Evolutionary conservation across 2,329 filamentous ascomycete genomes (phyloP).

Genomic region (Cordyceps cicadae): DNA sequence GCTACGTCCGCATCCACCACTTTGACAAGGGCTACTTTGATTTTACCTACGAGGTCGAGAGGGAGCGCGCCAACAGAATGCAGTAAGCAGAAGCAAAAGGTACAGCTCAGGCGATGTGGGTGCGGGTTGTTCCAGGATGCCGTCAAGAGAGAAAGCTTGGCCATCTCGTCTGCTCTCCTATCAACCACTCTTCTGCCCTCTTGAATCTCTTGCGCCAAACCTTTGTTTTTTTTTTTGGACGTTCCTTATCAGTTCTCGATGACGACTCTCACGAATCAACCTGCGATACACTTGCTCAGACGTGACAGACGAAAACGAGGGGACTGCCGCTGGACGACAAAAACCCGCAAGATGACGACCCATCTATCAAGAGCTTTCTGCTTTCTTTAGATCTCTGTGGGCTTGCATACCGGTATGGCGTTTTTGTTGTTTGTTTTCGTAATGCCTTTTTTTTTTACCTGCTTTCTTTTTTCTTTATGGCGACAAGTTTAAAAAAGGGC

Average conservation of each 20-base stretch:
- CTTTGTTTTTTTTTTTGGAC: neutral
- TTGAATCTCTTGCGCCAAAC: neutral
- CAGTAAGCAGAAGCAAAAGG: conserved; percentile 19
- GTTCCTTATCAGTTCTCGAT: neutral
- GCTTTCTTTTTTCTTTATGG: conserved; percentile 3
- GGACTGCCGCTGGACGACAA: neutral
- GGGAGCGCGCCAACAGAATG: conserved; percentile 55
- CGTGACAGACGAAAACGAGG: neutral
- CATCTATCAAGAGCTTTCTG: neutral
- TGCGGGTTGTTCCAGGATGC: neutral
- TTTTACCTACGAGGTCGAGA: conserved; percentile 97
- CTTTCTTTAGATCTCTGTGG: conserved; percentile 1
- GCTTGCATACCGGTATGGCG: conserved; percentile 12
- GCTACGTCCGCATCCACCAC: conserved; percentile 95
- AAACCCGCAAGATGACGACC: neutral
- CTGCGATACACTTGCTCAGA: neutral
- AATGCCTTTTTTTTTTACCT: neutral
- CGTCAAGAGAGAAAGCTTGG: neutral
- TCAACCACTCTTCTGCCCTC: neutral
- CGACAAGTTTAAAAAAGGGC: conserved; percentile 5
- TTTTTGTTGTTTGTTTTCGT: conserved; percentile 1
- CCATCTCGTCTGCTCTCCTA: neutral
- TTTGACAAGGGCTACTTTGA: conserved; percentile 99
- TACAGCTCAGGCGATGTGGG: neutral
- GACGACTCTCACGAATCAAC: neutral